These are phyloP conservation scores for Castanopsis chinensis DNA, from an alignment of 306 rosid species.

Conservation along the genomic window DNA sequence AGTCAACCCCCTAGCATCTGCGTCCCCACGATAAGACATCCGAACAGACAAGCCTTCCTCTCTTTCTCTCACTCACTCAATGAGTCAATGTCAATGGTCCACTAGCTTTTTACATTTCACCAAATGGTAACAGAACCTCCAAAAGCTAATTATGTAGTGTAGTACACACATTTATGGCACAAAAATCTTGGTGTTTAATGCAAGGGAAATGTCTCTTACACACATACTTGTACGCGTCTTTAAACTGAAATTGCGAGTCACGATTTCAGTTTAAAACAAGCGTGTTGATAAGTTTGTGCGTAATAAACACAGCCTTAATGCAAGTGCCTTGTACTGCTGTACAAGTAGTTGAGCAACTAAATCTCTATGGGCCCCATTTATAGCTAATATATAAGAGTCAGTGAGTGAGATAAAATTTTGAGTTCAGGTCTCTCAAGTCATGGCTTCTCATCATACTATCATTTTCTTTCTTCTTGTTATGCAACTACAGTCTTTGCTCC, in stretches of 20 bases:
- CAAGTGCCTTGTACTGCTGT: neutral
- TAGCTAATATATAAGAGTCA: neutral
- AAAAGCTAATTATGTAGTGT: neutral
- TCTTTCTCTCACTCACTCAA: neutral
- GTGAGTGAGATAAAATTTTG: neutral
- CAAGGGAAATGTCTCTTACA: neutral
- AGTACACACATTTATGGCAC: neutral
- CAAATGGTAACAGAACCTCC: neutral
- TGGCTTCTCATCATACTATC: slow-evolving; percentile 33
- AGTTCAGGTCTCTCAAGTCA: slow-evolving; percentile 15
- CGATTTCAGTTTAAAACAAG: too few species aligned
- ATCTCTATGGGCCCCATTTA: neutral
- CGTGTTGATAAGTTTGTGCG: too few species aligned
- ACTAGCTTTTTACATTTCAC: neutral
- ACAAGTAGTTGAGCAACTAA: neutral
- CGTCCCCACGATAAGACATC: neutral
- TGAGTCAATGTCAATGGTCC: neutral
- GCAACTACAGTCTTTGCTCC: slow-evolving; percentile 18
- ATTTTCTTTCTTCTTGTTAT: slow-evolving; percentile 25
- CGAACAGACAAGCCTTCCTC: neutral
- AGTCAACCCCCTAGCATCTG: neutral
- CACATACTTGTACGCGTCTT: too few species aligned
- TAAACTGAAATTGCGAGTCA: too few species aligned
- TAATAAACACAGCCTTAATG: neutral
- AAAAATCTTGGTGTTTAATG: neutral